A percentile compares a stretch with the other conserved stretches of the same genome.
Conservation (phyloP, 73 alveolate genomes). For the Paramecium caudatum region DNA sequence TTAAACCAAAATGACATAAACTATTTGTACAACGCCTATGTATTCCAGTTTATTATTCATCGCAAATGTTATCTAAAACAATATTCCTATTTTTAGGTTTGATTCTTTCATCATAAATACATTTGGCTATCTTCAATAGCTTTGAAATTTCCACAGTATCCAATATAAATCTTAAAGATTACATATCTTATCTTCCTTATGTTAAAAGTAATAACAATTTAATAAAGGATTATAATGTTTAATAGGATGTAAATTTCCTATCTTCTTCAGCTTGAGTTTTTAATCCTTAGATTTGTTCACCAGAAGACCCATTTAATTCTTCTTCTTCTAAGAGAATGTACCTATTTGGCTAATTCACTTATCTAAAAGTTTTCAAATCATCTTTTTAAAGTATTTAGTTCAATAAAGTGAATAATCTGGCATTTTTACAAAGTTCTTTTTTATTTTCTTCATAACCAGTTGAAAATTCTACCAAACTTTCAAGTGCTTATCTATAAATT, state of each 20-base stretch:
- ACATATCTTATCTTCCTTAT: background rate
- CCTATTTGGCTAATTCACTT: background rate
- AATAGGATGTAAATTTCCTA: background rate
- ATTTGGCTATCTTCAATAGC: background rate
- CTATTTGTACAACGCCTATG: conserved; percentile 17
- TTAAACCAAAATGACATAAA: background rate
- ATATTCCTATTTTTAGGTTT: conserved; percentile 5
- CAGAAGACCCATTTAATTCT: background rate
- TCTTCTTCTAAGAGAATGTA: background rate
- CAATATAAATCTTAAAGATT: background rate
- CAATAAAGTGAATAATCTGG: conserved; percentile 54
- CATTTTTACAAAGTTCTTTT: conserved; percentile 40
- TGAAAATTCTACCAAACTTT: conserved; percentile 50
- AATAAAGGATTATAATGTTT: conserved; percentile 5
- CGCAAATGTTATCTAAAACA: conserved; percentile 44
- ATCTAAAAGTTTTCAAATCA: background rate
- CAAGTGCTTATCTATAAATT: conserved; percentile 32
- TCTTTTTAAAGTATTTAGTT: background rate
- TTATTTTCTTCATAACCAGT: conserved; percentile 44
- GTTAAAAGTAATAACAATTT: conserved; percentile 3
- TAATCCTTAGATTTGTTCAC: background rate
- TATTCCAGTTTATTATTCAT: conserved; percentile 27
- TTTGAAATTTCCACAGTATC: background rate
- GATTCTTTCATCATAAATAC: conserved; percentile 46
- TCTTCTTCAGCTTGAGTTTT: background rate